phyloP scores from a whole-genome alignment of 352 stramenopile species.

The Phytophthora pistaciae region DNA sequence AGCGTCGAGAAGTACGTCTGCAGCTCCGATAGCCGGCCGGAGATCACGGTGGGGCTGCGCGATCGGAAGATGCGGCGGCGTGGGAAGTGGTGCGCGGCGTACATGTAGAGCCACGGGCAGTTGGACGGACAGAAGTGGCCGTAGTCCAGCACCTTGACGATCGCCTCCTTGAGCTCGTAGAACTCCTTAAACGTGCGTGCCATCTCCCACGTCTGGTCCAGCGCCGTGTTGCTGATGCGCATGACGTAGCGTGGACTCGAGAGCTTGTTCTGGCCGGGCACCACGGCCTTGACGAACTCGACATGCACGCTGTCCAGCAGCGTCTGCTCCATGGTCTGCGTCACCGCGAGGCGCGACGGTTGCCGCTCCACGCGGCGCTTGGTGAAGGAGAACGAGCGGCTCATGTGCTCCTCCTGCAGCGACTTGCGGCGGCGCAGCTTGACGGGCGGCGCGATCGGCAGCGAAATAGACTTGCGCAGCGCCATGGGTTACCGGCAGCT shows the following conservation, averaged over 20 bases:
- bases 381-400: slow-evolving; percentile 48
- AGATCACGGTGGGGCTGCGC: slow-evolving; percentile 71
- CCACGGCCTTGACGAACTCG: slow-evolving; percentile 82
- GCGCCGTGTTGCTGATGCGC: slow-evolving; percentile 73
- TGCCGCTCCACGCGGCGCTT: slow-evolving; percentile 70
- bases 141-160: slow-evolving; percentile 69
- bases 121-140: slow-evolving; percentile 84
- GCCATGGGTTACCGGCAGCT: slow-evolving; percentile 10
- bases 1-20: slow-evolving; percentile 77
- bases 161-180: slow-evolving; percentile 76
- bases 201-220: slow-evolving; percentile 86
- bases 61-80: slow-evolving; percentile 79
- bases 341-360: slow-evolving; percentile 41
- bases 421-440: slow-evolving; percentile 53
- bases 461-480: slow-evolving; percentile 53
- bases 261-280: slow-evolving; percentile 74
- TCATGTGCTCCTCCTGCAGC: slow-evolving; percentile 44
- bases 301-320: slow-evolving; percentile 82
- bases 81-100: slow-evolving; percentile 80
- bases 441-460: slow-evolving; percentile 37
- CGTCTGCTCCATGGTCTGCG: slow-evolving; percentile 66
- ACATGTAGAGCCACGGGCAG: slow-evolving; percentile 90
- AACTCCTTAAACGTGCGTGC: slow-evolving; percentile 81
- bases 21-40: slow-evolving; percentile 62
- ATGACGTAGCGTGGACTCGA: slow-evolving; percentile 80